Base-by-base conservation (phyloP, 2,329 filamentous ascomycete species). In the Alternaria triticina region DNA sequence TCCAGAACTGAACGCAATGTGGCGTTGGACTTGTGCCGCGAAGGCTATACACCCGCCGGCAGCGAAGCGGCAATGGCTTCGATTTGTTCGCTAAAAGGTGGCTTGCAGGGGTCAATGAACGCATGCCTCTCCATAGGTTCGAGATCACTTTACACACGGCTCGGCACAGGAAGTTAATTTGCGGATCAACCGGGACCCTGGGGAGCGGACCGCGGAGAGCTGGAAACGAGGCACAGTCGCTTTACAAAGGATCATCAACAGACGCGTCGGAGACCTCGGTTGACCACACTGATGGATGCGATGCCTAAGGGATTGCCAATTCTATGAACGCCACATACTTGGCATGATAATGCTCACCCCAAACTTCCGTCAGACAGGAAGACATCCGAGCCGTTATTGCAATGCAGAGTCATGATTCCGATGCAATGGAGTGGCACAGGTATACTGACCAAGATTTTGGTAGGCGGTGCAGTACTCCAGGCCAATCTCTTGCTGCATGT, bases 341-440 rank as follows among this genome's bases (percentile, higher is more conserved):
- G 49, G 49, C 17, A 51, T 36, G 17, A 13, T 20, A 3, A 4
- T 20, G 30, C 28, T 30, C 40, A 15, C 3, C 13, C n/a, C n/a
- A 8, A 12, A 0, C 1, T 23, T 9, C n/a, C 36, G 13, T 6
- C 12, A 45, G 13, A 6, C 8, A 15, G 17, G 40, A 20, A 44
- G 5, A 15, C 2, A 61, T n/a, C 61, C 54, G 51, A 63, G 62
- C 30, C 51, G 9, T 54, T 23, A 8, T 51, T 51, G 49, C 17
- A 23, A 36, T 23, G 51, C 22, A 11, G 6, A 54, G 23, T 10
- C 10, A 5, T 43, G 1, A 10, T 8, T 5, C 51, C 33, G 4
- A 27, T 54, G 51, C 51, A 4, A 6, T n/a, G 1, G 6, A 10
- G 51, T 23, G 33, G 51, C 51, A 27, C 33, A 54, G 33, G 9